Base-by-base conservation (phyloP, 1,284 basidiomycete genomes). In the Ganoderma resinaceum region DNA sequence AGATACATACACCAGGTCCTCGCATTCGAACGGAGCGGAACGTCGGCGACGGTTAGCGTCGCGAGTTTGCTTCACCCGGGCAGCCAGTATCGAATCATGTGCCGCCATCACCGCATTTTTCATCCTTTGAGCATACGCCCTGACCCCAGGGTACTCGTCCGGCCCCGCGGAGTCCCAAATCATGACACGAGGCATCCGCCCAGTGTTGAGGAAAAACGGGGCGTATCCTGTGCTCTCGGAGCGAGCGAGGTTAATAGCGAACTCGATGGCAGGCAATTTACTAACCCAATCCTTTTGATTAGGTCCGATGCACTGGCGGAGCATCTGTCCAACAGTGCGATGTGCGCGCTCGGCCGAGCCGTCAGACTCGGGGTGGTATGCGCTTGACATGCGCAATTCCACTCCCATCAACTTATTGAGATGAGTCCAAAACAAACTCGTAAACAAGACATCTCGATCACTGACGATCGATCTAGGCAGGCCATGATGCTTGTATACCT, bases 161-260 rank as follows among this genome's bases (percentile, higher is more conserved):
- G n/a, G n/a, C n/a, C n/a, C n/a, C 14, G 37, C 37, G 23, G 14
- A 62, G 0, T 33, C 3, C 55, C 68, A 61, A 0, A 68, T 31
- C 23, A 73, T 12, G 0, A 55, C 16, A 1, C 40, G 62, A 3
- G 68, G 70, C 65, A 65, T 70, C 20, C 46, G 61, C 20, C 76
- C 74, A 35, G 63, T 61, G n/a, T 73, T 75, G 0, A 79, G 61
- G 23, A 73, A 70, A 61, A 79, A 79, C 1, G 79, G 79, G 46
- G 77, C 49, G 53, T 67, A 80, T 79, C 67, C 82, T 78, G 18
- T 4, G 79, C 80, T 42, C 81, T 49, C 53, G 73, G 75, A 2
- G 26, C 20, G 59, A n/a, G 78, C 75, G 23, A 33, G 18, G 42
- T 62, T 62, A 26, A 62, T 62, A 18, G 61, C 61, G n/a, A 46